Conservation (phyloP, 2,329 filamentous ascomycete species). For the Colletotrichum tropicicola region DNA sequence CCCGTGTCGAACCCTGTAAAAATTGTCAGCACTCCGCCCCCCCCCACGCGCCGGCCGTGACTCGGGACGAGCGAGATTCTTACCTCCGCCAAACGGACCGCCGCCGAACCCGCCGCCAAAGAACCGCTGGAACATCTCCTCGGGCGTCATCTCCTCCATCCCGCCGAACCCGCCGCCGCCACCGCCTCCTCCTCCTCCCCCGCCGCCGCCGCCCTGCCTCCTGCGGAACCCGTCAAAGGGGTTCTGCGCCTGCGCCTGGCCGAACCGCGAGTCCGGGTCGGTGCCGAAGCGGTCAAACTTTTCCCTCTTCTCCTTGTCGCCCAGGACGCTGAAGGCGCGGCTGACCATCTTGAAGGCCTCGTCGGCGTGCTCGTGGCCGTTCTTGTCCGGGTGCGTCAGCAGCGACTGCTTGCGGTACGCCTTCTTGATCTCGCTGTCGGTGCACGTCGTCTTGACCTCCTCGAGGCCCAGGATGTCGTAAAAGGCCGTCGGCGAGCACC, state of each 20-base stretch:
- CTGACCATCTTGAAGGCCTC: slow-evolving; percentile 99
- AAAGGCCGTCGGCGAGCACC: slow-evolving; percentile 86
- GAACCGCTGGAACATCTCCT: slow-evolving; percentile 97
- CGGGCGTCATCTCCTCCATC: slow-evolving; percentile 92
- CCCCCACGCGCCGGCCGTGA: neutral
- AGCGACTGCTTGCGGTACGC: slow-evolving; percentile 94
- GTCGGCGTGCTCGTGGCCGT: slow-evolving; percentile 93
- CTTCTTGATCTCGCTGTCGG: slow-evolving; percentile 93
- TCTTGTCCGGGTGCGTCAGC: slow-evolving; percentile 98
- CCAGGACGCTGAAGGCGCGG: slow-evolving; percentile 90
- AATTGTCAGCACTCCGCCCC: slow-evolving; percentile 5
- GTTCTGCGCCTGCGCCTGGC: slow-evolving; percentile 66
- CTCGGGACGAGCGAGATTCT: slow-evolving; percentile 26
- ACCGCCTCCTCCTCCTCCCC: slow-evolving; percentile 52
- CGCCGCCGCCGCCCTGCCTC: slow-evolving; percentile 48
- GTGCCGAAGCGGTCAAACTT: slow-evolving; percentile 90
- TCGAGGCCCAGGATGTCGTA: slow-evolving; percentile 92
- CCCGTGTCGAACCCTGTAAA: slow-evolving; percentile 73
- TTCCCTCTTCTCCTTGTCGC: slow-evolving; percentile 90
- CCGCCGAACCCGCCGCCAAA: slow-evolving; percentile 80
- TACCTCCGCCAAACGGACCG: slow-evolving; percentile 57
- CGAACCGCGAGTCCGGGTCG: slow-evolving; percentile 90
- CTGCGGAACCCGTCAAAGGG: slow-evolving; percentile 72
- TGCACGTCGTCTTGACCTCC: slow-evolving; percentile 68
- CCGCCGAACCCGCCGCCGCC: slow-evolving; percentile 70